These are phyloP conservation scores for Porcisia deanei DNA, from an alignment of 208 protist genomes.

Conservation along the genomic window DNA sequence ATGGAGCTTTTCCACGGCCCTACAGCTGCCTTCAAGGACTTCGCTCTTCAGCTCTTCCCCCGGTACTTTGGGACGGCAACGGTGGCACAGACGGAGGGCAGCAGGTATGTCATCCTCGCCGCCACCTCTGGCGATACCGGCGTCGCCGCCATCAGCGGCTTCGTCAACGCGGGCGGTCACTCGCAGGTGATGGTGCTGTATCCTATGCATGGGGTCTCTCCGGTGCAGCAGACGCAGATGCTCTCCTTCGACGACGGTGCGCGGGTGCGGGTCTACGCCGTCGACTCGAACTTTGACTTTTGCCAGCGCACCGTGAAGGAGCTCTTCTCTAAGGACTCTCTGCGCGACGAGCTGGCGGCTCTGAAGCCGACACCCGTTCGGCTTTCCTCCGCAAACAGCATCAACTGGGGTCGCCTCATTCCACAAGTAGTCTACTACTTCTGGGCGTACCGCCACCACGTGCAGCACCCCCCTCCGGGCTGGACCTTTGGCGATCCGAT, in stretches of 20 bases:
- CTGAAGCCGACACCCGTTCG: slow-evolving; percentile 33
- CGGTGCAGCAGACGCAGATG: slow-evolving; percentile 90
- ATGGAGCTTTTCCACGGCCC: slow-evolving; percentile 91
- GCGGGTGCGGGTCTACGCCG: slow-evolving; percentile 70
- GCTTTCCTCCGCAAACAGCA: slow-evolving; percentile 96
- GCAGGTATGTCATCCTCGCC: slow-evolving; percentile 81
- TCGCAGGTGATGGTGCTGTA: slow-evolving; percentile 89
- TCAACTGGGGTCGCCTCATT: slow-evolving; percentile 98
- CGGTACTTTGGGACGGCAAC: slow-evolving; percentile 74
- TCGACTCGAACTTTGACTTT: slow-evolving; percentile 90
- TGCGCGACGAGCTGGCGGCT: slow-evolving; percentile 65
- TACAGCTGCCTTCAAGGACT: slow-evolving; percentile 93
- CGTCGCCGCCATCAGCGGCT: slow-evolving; percentile 86
- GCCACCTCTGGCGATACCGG: slow-evolving; percentile 92
- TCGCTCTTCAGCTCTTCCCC: slow-evolving; percentile 90
- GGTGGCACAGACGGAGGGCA: slow-evolving; percentile 18
- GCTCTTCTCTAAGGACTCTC: slow-evolving; percentile 83
- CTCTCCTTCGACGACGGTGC: slow-evolving; percentile 74
- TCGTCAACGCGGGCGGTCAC: slow-evolving; percentile 63
- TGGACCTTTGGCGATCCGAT: slow-evolving; percentile 66
- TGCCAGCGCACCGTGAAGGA: slow-evolving; percentile 92
- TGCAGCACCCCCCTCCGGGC: slow-evolving; percentile 39
- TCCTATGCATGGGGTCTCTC: slow-evolving; percentile 78
- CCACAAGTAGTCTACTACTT: slow-evolving; percentile 97
- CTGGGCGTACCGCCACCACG: slow-evolving; percentile 91